phyloP scores from a whole-genome alignment of 345 rosid species.

The Acer yangbiense region DNA sequence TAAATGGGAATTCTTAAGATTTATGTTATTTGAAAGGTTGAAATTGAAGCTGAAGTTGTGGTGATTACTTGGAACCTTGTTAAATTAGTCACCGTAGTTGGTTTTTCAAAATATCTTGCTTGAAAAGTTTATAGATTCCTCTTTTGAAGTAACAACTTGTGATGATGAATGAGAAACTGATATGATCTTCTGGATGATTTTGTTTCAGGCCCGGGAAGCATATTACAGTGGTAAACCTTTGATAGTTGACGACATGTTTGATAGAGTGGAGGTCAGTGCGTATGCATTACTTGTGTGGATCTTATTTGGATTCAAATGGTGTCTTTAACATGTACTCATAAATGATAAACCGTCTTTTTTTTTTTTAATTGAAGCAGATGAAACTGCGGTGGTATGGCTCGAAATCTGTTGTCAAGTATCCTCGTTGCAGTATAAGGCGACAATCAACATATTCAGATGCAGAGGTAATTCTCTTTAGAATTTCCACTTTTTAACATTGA shows the following conservation, averaged over 20 bases:
- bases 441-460: constrained; percentile 93
- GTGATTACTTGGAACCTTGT: not conserved
- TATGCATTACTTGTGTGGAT: not conserved
- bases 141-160: not conserved
- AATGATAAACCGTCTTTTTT: not conserved
- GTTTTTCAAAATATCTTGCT: not conserved
- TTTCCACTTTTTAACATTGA: no score
- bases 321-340: not conserved
- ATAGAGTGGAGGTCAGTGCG: constrained; percentile 85
- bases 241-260: constrained; percentile 95
- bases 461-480: constrained; percentile 57
- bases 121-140: not conserved
- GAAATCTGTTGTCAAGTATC: constrained; percentile 88
- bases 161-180: not conserved
- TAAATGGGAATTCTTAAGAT: not conserved
- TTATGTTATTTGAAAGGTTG: no score
- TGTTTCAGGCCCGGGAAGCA: constrained; percentile 75
- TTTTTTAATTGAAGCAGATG: constrained; percentile 43
- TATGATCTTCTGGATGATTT: not conserved
- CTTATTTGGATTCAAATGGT: not conserved
- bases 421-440: constrained; percentile 88
- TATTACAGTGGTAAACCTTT: constrained; percentile 86
- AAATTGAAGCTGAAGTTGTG: not conserved
- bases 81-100: not conserved
- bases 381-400: constrained; percentile 91